Conservation (phyloP, 345 rosid genomes). For the Diplotaxis tenuifolia region DNA sequence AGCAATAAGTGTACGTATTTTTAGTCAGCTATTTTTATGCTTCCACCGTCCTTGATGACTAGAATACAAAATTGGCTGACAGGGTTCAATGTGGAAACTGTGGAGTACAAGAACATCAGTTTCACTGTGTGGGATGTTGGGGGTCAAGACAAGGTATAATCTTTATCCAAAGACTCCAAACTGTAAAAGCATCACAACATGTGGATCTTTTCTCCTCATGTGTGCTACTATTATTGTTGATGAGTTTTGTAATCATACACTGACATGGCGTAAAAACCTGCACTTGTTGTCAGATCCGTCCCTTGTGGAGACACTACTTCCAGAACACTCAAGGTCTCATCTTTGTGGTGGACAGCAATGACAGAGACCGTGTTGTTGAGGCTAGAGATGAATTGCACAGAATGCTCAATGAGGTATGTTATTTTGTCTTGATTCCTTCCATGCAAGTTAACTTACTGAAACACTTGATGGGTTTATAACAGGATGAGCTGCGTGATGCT, state of each 20-base stretch:
- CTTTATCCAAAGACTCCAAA: background rate
- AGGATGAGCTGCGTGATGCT: slow-evolving; percentile 27
- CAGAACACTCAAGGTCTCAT: slow-evolving; percentile 74
- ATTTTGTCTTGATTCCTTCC: no score
- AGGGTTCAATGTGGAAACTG: slow-evolving; percentile 67
- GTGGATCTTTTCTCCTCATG: background rate
- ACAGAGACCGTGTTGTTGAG: slow-evolving; percentile 77
- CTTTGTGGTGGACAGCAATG: slow-evolving; percentile 85
- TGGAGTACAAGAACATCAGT: slow-evolving; percentile 64
- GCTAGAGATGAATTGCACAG: slow-evolving; percentile 81
- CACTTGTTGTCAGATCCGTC: slow-evolving; percentile 4
- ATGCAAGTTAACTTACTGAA: no score
- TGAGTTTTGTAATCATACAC: background rate
- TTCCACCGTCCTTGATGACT: background rate
- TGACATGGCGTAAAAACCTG: background rate
- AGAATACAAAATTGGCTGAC: background rate
- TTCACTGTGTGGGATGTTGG: slow-evolving; percentile 73
- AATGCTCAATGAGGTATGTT: slow-evolving; percentile 67
- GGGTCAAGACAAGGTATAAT: slow-evolving; percentile 62
- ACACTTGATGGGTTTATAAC: background rate
- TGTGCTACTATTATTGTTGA: background rate
- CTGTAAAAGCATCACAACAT: no score
- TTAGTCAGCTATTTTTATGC: background rate
- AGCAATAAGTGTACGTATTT: background rate
- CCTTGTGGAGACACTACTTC: slow-evolving; percentile 74